Percentiles rank a stretch among this genome's conserved stretches.
phyloP scores from a whole-genome alignment of 768 basidiomycete species.

The Cyclocybe aegerita region DNA sequence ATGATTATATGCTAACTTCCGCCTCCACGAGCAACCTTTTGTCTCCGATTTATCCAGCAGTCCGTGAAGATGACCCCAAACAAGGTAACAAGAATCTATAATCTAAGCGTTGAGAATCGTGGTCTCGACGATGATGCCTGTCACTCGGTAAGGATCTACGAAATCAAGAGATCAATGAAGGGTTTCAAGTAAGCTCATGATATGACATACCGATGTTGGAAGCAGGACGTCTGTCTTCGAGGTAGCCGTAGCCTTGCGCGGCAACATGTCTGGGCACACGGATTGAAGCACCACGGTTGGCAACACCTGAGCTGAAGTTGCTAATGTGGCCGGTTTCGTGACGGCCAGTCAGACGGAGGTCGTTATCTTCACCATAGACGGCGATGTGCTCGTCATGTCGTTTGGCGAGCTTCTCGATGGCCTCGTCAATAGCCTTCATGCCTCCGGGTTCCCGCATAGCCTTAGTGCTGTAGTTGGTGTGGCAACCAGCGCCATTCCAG shows the following conservation, averaged over 20 bases:
- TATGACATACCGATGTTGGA: slow-evolving; percentile 88
- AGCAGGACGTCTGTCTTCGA: slow-evolving; percentile 96
- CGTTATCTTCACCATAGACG: slow-evolving; percentile 98
- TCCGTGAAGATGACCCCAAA: slow-evolving; percentile 14
- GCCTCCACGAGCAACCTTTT: slow-evolving; percentile 6
- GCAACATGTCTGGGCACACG: slow-evolving; percentile 95
- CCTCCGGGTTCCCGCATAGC: slow-evolving; percentile 94
- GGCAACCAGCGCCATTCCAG: slow-evolving; percentile 99
- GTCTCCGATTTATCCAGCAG: slow-evolving; percentile 8
- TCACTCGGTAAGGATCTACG: slow-evolving; percentile 93
- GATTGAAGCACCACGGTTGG: slow-evolving; percentile 96
- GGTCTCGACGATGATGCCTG: slow-evolving; percentile 85
- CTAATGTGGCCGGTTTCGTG: slow-evolving; percentile 98
- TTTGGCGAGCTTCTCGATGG: slow-evolving; percentile 90
- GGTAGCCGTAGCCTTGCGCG: slow-evolving; percentile 89
- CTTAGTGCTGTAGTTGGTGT: slow-evolving; percentile 97
- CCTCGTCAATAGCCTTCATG: slow-evolving; percentile 87
- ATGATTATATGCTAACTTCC: slow-evolving; percentile 16
- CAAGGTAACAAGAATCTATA: slow-evolving; percentile 6
- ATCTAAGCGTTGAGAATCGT: slow-evolving; percentile 66
- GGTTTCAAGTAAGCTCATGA: not conserved
- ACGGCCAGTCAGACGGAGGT: slow-evolving; percentile 90
- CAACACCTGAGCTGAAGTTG: slow-evolving; percentile 90
- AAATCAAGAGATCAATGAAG: slow-evolving; percentile 8
- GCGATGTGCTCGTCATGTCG: slow-evolving; percentile 95